These are phyloP conservation scores for barley (Hordeum vulgare) DNA, from an alignment of 176 grass and related monocot genomes.

Conservation along the genomic window DNA sequence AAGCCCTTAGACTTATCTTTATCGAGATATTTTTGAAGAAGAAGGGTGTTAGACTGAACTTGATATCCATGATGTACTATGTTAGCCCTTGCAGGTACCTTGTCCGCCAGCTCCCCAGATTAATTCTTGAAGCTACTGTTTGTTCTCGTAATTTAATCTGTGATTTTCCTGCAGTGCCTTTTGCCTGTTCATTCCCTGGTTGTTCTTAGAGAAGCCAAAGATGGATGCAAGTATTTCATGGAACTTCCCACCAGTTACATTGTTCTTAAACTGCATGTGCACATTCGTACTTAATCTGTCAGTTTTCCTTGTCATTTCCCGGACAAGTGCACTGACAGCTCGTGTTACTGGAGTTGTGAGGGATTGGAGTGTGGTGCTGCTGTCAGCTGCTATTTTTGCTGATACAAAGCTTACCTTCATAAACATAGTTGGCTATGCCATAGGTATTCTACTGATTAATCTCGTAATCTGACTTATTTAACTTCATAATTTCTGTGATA, in stretches of 20 bases:
- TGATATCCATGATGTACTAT: slow-evolving; percentile 99
- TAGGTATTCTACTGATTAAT: slow-evolving; percentile 61
- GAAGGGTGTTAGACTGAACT: slow-evolving; percentile 85
- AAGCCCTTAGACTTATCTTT: slow-evolving; percentile 91
- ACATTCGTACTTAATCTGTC: slow-evolving; percentile 94
- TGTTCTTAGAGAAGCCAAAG: slow-evolving; percentile 98
- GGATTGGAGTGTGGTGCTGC: slow-evolving; percentile 86
- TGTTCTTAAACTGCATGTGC: slow-evolving; percentile 93
- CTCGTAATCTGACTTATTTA: slow-evolving; percentile 9
- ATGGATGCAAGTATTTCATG: slow-evolving; percentile 86
- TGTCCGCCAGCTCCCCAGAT: background rate
- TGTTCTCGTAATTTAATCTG: slow-evolving; percentile 9
- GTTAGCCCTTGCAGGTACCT: slow-evolving; percentile 94
- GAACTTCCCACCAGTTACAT: slow-evolving; percentile 80
- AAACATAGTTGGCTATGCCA: slow-evolving; percentile 94
- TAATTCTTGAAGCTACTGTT: background rate
- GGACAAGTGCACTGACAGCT: slow-evolving; percentile 92
- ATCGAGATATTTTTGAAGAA: slow-evolving; percentile 99
- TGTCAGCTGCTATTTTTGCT: slow-evolving; percentile 90
- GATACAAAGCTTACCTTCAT: slow-evolving; percentile 89
- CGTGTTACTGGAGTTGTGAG: slow-evolving; percentile 96
- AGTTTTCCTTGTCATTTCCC: slow-evolving; percentile 95
- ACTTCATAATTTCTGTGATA: background rate
- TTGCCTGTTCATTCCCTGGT: slow-evolving; percentile 94
- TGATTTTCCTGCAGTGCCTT: slow-evolving; percentile 64